A percentile compares a stretch with the other conserved stretches of the same genome.
Evolutionary conservation across 2,329 filamentous ascomycete genomes (phyloP).

Genomic region (Trichoderma gracile): DNA sequence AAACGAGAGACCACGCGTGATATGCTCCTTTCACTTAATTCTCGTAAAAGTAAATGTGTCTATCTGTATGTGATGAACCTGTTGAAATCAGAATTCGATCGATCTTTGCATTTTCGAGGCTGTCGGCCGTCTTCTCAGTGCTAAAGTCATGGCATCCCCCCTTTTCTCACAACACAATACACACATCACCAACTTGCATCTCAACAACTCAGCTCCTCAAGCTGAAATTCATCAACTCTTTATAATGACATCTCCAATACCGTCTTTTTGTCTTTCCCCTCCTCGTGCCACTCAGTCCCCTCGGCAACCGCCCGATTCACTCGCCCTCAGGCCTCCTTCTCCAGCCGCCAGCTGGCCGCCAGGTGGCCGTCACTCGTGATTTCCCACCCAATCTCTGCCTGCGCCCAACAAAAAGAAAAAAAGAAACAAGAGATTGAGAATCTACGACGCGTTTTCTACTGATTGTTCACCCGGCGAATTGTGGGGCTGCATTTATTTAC

Average conservation of each 20-base stretch:
- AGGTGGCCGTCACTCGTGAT: conserved; percentile 4
- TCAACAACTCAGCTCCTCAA: neutral
- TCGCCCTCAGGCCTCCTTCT: neutral
- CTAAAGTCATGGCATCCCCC: no score
- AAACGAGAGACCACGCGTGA: neutral
- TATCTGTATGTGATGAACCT: no score
- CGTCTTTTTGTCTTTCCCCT: neutral
- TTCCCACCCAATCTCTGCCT: neutral
- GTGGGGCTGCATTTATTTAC: conserved; percentile 21
- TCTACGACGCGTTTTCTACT: conserved; percentile 17
- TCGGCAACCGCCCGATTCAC: conserved; percentile 1
- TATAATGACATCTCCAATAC: neutral
- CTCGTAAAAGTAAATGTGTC: no score
- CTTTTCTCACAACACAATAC: no score
- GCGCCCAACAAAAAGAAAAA: neutral
- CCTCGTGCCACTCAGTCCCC: neutral
- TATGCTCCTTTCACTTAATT: neutral
- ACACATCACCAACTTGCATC: no score
- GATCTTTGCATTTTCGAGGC: no score
- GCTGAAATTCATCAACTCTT: neutral
- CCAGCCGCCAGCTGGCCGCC: conserved; percentile 11
- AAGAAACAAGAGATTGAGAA: neutral
- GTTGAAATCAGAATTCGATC: no score
- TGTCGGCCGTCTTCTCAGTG: no score
- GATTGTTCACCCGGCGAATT: conserved; percentile 5